Evolutionary conservation across 495 filamentous ascomycete species (phyloP).

Genomic region (Chaetomium fimeti): DNA sequence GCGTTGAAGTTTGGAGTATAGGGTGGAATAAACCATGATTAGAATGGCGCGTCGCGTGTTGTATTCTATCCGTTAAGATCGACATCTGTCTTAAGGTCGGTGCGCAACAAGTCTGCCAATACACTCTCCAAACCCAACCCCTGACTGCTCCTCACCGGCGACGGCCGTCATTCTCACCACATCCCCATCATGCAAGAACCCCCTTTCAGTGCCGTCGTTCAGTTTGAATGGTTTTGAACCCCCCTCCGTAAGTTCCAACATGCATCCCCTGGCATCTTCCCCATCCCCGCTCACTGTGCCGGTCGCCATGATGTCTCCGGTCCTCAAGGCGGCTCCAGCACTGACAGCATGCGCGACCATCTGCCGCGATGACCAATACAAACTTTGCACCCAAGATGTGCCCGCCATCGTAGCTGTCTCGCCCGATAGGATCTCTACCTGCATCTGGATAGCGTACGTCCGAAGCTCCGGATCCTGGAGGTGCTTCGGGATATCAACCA

Average conservation of each 20-base stretch:
- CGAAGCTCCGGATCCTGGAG: neutral
- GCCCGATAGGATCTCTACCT: neutral
- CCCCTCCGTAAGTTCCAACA: conserved; percentile 52
- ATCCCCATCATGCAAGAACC: neutral
- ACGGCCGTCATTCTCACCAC: conserved; percentile 12
- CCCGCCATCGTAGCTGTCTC: neutral
- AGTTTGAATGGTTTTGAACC: neutral
- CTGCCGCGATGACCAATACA: conserved; percentile 9
- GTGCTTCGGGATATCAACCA: neutral
- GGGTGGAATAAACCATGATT: too few relatives aligned
- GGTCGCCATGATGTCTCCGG: conserved; percentile 68
- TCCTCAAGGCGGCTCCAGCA: conserved; percentile 42
- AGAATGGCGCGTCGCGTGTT: too few relatives aligned
- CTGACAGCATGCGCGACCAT: conserved; percentile 8
- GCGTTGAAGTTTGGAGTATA: too few relatives aligned
- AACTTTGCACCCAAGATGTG: neutral
- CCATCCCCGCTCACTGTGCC: conserved; percentile 70
- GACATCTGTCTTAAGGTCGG: neutral
- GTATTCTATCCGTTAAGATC: too few relatives aligned
- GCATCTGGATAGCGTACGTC: conserved; percentile 7
- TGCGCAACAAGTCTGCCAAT: neutral
- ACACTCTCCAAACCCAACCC: conserved; percentile 8
- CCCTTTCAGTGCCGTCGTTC: neutral
- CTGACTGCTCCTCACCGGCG: conserved; percentile 2
- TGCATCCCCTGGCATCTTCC: conserved; percentile 54